These are phyloP conservation scores for Coccomyxa sp. DNA, from an alignment of 139 green algal species.

Conservation along the genomic window DNA sequence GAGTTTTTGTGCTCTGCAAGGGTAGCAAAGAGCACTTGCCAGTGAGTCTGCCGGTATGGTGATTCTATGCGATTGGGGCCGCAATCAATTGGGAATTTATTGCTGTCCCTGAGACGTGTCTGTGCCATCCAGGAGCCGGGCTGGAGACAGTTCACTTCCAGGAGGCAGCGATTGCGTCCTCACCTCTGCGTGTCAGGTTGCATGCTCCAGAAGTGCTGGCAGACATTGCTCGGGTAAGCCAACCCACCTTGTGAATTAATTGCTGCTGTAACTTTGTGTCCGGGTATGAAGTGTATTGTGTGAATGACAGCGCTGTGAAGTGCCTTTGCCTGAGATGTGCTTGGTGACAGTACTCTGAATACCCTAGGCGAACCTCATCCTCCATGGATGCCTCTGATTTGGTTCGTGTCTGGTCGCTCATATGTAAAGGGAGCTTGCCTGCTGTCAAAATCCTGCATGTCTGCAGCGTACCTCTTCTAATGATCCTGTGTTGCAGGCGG, in stretches of 20 bases:
- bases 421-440: no score
- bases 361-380: no score
- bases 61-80: background rate
- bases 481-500: constrained; percentile 1
- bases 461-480: no score
- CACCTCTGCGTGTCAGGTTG: background rate
- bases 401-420: no score
- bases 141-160: constrained; percentile 10
- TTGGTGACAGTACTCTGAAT: no score
- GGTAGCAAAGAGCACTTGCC: background rate
- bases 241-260: no score
- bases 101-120: background rate
- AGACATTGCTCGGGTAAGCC: constrained; percentile 13
- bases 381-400: no score
- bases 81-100: background rate
- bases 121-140: background rate
- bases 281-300: no score
- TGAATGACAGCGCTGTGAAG: no score
- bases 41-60: background rate
- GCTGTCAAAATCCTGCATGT: no score
- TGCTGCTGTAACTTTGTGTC: no score
- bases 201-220: background rate
- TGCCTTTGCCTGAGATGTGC: no score
- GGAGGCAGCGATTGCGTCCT: constrained; percentile 5
- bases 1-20: background rate